Evolutionary conservation across 768 basidiomycete genomes (phyloP), one percentile per base, ranked within the genome.

Genomic region (Leccinum pellstonianum): DNA sequence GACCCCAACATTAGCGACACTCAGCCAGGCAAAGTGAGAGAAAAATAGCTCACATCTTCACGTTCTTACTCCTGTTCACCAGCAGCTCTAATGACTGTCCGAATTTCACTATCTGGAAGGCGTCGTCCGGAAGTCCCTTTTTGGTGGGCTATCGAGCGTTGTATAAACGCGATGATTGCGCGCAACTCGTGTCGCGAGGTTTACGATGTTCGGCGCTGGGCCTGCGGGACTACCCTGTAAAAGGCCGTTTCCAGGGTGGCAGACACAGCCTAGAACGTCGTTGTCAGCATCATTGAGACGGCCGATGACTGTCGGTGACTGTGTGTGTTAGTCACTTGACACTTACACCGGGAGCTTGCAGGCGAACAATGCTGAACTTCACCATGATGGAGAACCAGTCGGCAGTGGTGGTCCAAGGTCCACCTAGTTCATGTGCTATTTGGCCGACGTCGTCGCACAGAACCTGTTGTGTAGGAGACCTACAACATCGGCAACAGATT

Each of bases 331-430:
- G 31, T 33, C 31, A 33, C 37, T 15, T 17, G 6, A 3, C 11
- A 66, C 78, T 54, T 62, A 80, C 81, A 33, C 31, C 31, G 29
- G 29, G 29, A 29, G 27, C 27, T 27, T 27, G 5, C 4, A 27
- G 27, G 27, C 4, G 27, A 27, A 7, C 8, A 29, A 31, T 31
- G 29, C 9, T 73, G 0, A 74, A 73, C 54, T 76, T 72, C 11
- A 78, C 70, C 4, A 82, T 66, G 37, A 75, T 71, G 17, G 82
- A 80, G 29, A 82, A 63, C 81, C 81, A 84, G 50, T 82, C 79
- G 0, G 68, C 23, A 23, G 23, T 75, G 5, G 73, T 70, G 5
- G 73, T 73, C 81, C 81, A 29, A 29, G 25, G 25, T 25, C 27
- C 27, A 29, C 27, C 27, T 0, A 57, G 59, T 23, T 77, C 77